phyloP scores from a whole-genome alignment of 495 filamentous ascomycete genomes.

The Bathelium albidoporum region DNA sequence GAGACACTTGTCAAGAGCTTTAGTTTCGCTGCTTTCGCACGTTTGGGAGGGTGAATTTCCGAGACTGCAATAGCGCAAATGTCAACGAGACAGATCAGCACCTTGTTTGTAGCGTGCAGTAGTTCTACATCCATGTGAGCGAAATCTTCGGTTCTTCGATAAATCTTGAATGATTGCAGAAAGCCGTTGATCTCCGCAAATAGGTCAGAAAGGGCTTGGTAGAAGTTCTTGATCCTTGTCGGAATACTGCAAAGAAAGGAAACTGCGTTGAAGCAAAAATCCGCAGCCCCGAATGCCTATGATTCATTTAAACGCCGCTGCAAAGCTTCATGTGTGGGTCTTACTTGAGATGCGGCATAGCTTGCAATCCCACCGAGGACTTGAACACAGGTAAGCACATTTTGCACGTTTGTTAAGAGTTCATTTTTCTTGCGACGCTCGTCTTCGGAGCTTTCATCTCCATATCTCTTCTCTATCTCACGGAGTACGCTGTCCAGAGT shows the following conservation, averaged over 20 bases:
- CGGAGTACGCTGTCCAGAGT: neutral
- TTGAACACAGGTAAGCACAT: constrained; percentile 3
- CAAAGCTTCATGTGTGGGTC: neutral
- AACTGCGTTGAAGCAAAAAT: neutral
- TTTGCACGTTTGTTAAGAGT: constrained; percentile 1
- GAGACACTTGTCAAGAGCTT: neutral
- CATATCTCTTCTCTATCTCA: constrained; percentile 1
- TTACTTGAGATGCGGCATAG: neutral
- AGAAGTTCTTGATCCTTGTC: neutral
- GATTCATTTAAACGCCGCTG: neutral
- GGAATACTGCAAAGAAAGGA: neutral
- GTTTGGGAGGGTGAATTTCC: neutral
- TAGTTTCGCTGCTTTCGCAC: neutral
- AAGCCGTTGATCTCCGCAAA: neutral
- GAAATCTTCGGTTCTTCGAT: constrained; percentile 1
- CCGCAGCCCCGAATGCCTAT: constrained; percentile 1
- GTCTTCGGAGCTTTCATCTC: constrained; percentile 1
- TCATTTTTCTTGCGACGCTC: neutral
- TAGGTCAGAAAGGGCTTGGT: neutral
- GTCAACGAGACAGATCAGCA: neutral
- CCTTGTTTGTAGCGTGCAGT: neutral
- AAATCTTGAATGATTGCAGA: constrained; percentile 1
- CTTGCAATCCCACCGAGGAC: neutral
- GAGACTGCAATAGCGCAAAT: constrained; percentile 1
- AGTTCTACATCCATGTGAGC: constrained; percentile 1